These are phyloP conservation scores for Toxicodendron radicans DNA, from an alignment of 345 rosid species.

Conservation along the genomic window DNA sequence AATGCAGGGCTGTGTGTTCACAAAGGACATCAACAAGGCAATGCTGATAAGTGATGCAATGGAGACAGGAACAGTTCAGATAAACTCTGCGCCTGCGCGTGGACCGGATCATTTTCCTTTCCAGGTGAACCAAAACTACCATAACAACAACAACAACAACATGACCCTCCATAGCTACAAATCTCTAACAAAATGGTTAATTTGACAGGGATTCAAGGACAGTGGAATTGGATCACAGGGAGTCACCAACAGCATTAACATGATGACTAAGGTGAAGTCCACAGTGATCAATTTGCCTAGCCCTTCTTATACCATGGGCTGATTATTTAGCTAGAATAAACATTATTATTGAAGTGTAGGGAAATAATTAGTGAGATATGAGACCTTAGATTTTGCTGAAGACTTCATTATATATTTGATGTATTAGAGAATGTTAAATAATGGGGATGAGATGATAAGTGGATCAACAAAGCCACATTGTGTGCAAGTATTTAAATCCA, in stretches of 20 bases:
- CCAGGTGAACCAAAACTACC: conserved; percentile 55
- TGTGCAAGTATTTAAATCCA: too few species aligned
- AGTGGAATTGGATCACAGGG: conserved; percentile 99
- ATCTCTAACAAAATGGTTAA: background rate
- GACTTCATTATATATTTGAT: background rate
- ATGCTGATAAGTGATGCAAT: conserved; percentile 89
- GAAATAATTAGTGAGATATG: background rate
- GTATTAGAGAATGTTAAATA: background rate
- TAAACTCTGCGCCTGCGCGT: conserved; percentile 98
- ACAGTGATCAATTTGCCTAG: conserved; percentile 88
- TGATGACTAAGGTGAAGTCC: conserved; percentile 94
- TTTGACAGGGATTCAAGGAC: conserved; percentile 82
- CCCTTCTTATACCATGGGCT: conserved; percentile 65
- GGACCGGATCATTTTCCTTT: conserved; percentile 99
- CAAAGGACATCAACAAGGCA: conserved; percentile 91
- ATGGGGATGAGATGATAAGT: background rate
- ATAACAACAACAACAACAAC: background rate
- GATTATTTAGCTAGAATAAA: background rate
- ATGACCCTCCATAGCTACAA: background rate
- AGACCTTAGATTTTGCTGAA: background rate
- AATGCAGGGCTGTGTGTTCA: conserved; percentile 87
- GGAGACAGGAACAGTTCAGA: conserved; percentile 99
- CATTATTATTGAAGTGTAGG: background rate
- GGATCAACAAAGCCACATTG: background rate
- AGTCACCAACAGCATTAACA: conserved; percentile 88